Evolutionary conservation across 345 rosid species (phyloP), one percentile per base, ranked within the genome.

Genomic region (Litchi chinensis): DNA sequence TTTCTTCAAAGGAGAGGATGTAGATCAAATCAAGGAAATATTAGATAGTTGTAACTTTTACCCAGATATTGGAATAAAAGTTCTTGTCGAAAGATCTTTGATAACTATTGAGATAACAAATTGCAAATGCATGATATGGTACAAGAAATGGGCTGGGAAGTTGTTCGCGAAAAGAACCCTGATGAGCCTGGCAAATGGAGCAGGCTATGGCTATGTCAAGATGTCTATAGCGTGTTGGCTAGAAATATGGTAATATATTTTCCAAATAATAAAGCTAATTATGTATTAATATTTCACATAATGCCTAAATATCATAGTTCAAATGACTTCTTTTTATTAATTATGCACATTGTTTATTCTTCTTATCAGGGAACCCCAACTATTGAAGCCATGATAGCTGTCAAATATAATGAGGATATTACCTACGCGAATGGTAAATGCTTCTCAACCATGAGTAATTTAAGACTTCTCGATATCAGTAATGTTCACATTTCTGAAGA

Each of bases 51-150:
- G 67, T 6, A 1, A 32, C 37, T 32, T 32, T 32, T 32, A 32
- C 37, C 37, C 13, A 3, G 22, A 16, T n/a, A 64, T 70, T 71
- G 81, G 76, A 41, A 60, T 78, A 12, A 70, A 10, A 26, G 71
- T 60, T 44, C 78, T 83, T 5, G 9, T 73, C n/a, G 67, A 43
- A 56, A 66, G 40, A 32, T 39, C 75, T 74, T 71, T 85, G 40
- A 39, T 85, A 65, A 79, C 66, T 37, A 78, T 85, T 64, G 64
- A 68, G 24, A 73, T 18, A 41, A 74, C 73, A 73, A 71, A 69
- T 46, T 85, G 75, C 5, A 70, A 68, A 85, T 85, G 87, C 85
- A 85, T 74, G 87, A 82, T 56, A 65, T 82, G 62, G 79, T 85
- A n/a, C 75, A 74, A 76, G 79, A 74, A 69, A 82, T 32, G 37